Base-by-base conservation (phyloP, 495 filamentous ascomycete species). In the Penicillium cinerascens region DNA sequence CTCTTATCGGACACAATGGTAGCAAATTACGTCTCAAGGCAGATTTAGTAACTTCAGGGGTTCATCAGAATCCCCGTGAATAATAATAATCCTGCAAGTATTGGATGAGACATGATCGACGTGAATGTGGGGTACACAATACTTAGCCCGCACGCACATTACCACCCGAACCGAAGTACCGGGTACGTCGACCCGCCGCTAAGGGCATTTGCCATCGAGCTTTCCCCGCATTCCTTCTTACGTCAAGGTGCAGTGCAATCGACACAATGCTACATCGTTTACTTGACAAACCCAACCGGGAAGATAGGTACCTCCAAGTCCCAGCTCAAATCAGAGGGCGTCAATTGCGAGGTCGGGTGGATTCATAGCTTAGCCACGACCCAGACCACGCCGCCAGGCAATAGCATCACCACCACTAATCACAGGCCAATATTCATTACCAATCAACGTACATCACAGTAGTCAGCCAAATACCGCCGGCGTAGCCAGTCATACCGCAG, bases 171-270 rank as follows among this genome's bases (percentile, higher is more conserved):
- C 29, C 29, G 11, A 49, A 49, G 46, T 49, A 49, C 36, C 46
- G 0, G 36, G 23, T 39, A 16, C 18, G 11, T 39, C 25, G 25
- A 39, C 11, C 22, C 40, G 11, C 29, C 29, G 4, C 29, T 13
- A 33, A 33, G 9, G 4, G 29, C 27, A 49, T 50, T 51, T 48
- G 51, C 48, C 42, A 25, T 53, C 37, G 38, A 64, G 62, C 62
- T 63, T 63, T 60, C 62, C 62, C 62, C 62, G 62, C 62, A 65
- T 62, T 58, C n/a, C 21, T 20, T 29, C 38, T 53, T 64, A 64
- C 61, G 54, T 64, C 58, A 61, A 56, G 33, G 33, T 46, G 41
- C 48, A 26, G 20, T 35, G 41, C 48, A 26, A 26, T 16, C 35
- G 33, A 23, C 38, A 4, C 20, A 21, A n/a, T 39, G 17, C 33